Evolutionary conservation across 208 protist species (phyloP).

Genomic region (Herpetomonas tarakana): DNA sequence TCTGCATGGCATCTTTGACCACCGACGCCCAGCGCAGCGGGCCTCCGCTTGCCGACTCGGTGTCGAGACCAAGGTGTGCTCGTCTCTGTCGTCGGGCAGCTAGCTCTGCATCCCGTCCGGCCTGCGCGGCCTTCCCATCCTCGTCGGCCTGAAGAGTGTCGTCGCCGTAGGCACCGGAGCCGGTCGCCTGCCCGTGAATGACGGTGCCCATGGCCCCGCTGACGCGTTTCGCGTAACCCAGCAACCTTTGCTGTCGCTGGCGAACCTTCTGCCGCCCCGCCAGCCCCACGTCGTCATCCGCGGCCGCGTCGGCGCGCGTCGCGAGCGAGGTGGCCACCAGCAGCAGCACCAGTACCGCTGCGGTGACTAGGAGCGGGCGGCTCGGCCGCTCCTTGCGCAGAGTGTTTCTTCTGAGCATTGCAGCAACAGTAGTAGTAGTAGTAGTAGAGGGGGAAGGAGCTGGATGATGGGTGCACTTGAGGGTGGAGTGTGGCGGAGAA

Average conservation of each 20-base stretch:
- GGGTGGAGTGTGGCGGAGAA: too few species aligned
- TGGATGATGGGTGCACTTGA: too few species aligned
- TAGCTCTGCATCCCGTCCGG: too few species aligned
- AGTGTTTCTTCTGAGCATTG: too few species aligned
- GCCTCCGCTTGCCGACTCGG: background rate
- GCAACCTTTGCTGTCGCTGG: constrained; percentile 9
- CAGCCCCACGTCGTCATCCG: background rate
- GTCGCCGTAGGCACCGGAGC: background rate
- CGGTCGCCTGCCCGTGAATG: background rate
- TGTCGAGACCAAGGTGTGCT: background rate
- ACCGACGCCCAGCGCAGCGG: background rate
- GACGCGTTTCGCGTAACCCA: constrained; percentile 23
- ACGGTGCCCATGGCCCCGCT: constrained; percentile 16
- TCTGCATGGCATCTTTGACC: background rate
- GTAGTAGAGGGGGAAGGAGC: too few species aligned
- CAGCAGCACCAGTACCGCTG: background rate
- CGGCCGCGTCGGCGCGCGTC: background rate
- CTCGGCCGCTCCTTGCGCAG: background rate
- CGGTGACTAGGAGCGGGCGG: background rate
- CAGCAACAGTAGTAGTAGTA: too few species aligned
- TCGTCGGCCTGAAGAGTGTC: background rate
- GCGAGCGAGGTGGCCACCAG: background rate
- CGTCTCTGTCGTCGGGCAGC: too few species aligned
- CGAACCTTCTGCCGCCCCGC: background rate
- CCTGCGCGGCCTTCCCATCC: too few species aligned